phyloP scores from a whole-genome alignment of 805 yeast genomes.

The Debaryomyces tyrocola region DNA sequence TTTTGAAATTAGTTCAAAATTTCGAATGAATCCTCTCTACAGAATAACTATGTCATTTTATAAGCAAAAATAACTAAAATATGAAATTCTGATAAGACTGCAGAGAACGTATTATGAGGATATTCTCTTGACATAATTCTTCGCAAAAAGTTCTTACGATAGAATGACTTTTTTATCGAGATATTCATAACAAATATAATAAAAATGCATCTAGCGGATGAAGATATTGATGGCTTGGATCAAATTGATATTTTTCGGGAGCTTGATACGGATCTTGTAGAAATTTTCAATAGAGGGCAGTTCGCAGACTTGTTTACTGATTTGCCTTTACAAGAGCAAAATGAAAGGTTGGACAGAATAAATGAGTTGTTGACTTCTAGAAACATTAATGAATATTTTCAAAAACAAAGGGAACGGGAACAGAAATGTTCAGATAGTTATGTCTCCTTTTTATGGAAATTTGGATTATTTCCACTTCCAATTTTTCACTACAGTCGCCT shows the following conservation, averaged over 20 bases:
- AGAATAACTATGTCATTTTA: too few species aligned
- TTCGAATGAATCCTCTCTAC: not conserved
- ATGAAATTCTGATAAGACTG: too few species aligned
- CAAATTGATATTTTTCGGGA: constrained; percentile 19
- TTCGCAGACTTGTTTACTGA: constrained; percentile 11
- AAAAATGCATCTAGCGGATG: not conserved
- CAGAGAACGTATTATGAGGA: too few species aligned
- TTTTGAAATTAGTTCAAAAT: not conserved
- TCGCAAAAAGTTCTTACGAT: too few species aligned
- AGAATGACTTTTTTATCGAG: too few species aligned
- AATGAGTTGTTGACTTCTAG: not conserved
- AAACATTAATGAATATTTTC: not conserved
- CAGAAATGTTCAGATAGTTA: not conserved
- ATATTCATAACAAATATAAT: too few species aligned
- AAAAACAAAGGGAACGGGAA: not conserved
- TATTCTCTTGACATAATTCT: too few species aligned
- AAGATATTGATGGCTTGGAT: not conserved
- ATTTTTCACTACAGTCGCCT: constrained; percentile 15
- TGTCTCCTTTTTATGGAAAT: not conserved
- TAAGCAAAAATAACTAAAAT: too few species aligned
- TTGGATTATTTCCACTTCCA: constrained; percentile 19
- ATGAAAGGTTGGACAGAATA: constrained; percentile 10
- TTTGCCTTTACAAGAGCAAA: constrained; percentile 11
- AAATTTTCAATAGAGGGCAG: constrained; percentile 17
- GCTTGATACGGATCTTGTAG: constrained; percentile 19